phyloP scores from a whole-genome alignment of 495 filamentous ascomycete species.

The Penicillium verhagenii region DNA sequence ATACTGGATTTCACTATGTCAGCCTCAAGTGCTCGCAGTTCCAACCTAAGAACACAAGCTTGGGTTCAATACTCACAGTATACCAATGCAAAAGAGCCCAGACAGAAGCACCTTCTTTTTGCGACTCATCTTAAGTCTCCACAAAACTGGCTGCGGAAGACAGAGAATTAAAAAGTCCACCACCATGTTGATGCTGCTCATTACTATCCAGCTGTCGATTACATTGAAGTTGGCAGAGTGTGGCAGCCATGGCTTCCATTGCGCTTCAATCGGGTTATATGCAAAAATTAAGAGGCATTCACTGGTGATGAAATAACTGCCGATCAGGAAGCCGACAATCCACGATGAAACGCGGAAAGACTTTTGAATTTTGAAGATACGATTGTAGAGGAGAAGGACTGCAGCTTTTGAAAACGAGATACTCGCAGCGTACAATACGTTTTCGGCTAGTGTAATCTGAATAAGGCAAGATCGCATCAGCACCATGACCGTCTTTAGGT shows the following conservation, averaged over 20 bases:
- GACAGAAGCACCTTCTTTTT: neutral
- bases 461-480: neutral
- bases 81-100: neutral
- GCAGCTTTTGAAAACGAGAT: neutral
- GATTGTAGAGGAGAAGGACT: neutral
- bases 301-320: neutral
- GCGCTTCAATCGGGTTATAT: neutral
- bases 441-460: neutral
- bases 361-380: neutral
- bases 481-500: neutral
- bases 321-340: neutral
- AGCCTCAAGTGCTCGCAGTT: neutral
- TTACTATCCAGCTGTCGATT: neutral
- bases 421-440: neutral
- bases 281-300: neutral
- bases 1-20: neutral
- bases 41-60: neutral
- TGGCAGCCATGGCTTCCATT: neutral
- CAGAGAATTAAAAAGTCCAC: neutral
- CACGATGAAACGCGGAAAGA: neutral
- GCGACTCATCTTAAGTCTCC: neutral
- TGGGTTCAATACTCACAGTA: neutral
- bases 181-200: neutral
- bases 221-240: neutral
- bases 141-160: neutral